These are phyloP conservation scores for Brassica cretica DNA, from an alignment of 345 rosid genomes.

Conservation along the genomic window DNA sequence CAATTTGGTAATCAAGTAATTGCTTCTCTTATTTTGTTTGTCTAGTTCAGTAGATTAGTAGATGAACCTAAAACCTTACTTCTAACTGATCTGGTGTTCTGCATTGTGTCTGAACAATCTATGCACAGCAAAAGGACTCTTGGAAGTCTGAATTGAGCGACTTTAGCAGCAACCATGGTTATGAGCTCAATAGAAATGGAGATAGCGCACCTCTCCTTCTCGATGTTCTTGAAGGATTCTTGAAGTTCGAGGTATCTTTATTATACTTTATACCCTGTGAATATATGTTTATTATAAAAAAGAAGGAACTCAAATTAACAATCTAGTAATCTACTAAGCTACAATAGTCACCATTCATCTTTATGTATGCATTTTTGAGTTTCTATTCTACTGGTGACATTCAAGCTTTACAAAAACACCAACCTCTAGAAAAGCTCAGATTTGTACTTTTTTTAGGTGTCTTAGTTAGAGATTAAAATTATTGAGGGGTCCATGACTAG, in stretches of 20 bases:
- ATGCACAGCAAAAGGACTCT: constrained; percentile 74
- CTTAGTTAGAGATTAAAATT: constrained; percentile 2
- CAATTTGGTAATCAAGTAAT: constrained; percentile 78
- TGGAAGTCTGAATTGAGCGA: constrained; percentile 93
- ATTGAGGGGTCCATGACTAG: neutral
- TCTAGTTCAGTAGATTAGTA: neutral
- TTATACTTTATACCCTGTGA: neutral
- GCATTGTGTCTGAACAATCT: constrained; percentile 7
- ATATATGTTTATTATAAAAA: neutral
- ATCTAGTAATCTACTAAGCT: no score
- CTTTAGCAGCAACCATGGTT: constrained; percentile 83
- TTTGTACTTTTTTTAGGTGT: neutral
- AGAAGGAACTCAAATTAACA: no score
- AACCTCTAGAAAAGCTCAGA: no score
- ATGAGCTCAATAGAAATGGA: constrained; percentile 83
- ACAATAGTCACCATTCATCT: no score
- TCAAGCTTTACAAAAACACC: no score
- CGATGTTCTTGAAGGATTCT: constrained; percentile 94
- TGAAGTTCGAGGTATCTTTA: constrained; percentile 71
- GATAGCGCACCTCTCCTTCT: constrained; percentile 83
- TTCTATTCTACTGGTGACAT: no score
- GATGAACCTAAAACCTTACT: neutral
- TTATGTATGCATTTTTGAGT: no score
- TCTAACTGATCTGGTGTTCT: constrained; percentile 5
- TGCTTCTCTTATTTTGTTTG: constrained; percentile 7